A percentile compares a stretch with the other conserved stretches of the same genome.
These are phyloP conservation scores for Geranium incanum DNA, from an alignment of 441 rosid species.

Conservation along the genomic window DNA sequence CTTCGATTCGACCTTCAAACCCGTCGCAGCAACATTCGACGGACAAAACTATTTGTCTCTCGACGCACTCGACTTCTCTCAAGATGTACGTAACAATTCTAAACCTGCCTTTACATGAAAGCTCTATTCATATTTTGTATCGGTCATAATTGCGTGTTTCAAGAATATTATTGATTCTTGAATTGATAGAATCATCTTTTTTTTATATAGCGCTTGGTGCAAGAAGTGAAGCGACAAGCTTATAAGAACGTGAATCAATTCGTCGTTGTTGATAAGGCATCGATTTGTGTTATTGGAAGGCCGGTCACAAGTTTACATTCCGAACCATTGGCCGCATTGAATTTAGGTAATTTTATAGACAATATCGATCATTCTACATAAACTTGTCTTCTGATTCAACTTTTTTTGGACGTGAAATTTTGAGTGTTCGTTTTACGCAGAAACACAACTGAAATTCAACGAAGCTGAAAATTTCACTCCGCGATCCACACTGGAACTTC, in stretches of 20 bases:
- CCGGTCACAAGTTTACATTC: conserved; percentile 23
- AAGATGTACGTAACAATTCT: conserved; percentile 27
- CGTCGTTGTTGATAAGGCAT: conserved; percentile 15
- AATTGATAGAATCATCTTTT: background rate
- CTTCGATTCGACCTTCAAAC: conserved; percentile 43
- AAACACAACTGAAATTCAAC: conserved; percentile 20
- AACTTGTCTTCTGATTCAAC: no score
- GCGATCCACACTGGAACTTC: conserved; percentile 14
- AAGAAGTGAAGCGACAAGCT: conserved; percentile 42
- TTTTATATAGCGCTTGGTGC: conserved; percentile 35
- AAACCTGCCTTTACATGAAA: no score
- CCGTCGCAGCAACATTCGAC: conserved; percentile 36
- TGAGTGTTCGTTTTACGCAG: background rate
- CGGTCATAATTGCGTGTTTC: no score
- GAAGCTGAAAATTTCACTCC: conserved; percentile 21
- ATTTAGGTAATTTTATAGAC: conserved; percentile 2
- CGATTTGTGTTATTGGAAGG: conserved; percentile 23
- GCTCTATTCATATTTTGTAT: no score
- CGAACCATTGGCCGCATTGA: conserved; percentile 16
- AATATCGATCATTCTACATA: no score
- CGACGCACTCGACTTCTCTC: conserved; percentile 26
- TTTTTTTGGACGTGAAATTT: no score
- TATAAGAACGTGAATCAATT: conserved; percentile 30
- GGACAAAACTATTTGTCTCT: conserved; percentile 26
- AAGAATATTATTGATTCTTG: background rate